Evolutionary conservation across 2,329 filamentous ascomycete species (phyloP).

Genomic region (Pochonia chlamydosporia): DNA sequence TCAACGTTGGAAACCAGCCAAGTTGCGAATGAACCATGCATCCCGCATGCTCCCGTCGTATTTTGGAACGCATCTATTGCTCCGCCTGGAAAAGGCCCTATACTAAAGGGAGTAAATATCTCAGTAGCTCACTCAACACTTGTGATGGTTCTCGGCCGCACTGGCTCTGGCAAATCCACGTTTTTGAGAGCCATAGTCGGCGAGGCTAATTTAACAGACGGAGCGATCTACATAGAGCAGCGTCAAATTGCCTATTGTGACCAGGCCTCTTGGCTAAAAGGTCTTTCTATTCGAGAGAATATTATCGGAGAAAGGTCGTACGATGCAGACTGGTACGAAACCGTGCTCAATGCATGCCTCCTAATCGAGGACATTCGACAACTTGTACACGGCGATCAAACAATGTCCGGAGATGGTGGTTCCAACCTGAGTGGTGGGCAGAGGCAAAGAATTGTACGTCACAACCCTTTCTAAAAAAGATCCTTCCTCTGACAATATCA

Average conservation of each 20-base stretch:
- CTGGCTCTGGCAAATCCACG: constrained; percentile 21
- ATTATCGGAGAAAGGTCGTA: constrained; percentile 16
- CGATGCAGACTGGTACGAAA: constrained; percentile 14
- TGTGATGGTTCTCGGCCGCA: constrained; percentile 6
- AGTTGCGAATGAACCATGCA: not conserved
- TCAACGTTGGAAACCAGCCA: no score
- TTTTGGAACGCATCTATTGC: constrained; percentile 36
- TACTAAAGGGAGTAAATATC: constrained; percentile 7
- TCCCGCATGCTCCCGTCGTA: constrained; percentile 5
- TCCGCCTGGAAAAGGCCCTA: constrained; percentile 29
- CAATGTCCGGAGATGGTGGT: constrained; percentile 27
- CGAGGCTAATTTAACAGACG: constrained; percentile 8
- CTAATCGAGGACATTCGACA: constrained; percentile 19
- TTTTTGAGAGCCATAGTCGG: constrained; percentile 10
- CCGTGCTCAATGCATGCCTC: constrained; percentile 11
- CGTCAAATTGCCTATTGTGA: constrained; percentile 7
- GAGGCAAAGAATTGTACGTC: constrained; percentile 25
- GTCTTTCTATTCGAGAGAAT: constrained; percentile 16
- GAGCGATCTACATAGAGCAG: constrained; percentile 5
- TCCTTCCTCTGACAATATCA: not conserved
- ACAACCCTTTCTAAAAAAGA: not conserved
- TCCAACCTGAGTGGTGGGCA: constrained; percentile 32
- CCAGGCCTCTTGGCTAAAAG: constrained; percentile 19
- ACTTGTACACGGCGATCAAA: constrained; percentile 22
- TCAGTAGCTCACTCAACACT: constrained; percentile 1